These are phyloP conservation scores for Zelopaecilomyces penicillatus DNA, from an alignment of 2,329 filamentous ascomycete genomes.

Conservation along the genomic window DNA sequence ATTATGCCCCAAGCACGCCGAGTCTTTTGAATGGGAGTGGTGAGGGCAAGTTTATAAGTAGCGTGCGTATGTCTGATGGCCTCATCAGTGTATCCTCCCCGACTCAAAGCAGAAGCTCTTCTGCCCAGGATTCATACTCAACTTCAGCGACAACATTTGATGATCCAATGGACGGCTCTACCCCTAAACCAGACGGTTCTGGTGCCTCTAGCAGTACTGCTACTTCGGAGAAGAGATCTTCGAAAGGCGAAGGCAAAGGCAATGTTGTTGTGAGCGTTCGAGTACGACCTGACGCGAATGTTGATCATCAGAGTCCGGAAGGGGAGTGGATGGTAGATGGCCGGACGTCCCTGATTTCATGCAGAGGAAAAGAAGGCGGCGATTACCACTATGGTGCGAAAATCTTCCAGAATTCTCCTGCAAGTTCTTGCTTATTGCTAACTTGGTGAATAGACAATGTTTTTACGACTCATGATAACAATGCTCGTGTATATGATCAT, in stretches of 20 bases:
- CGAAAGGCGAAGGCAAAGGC: conserved; percentile 68
- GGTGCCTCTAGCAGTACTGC: conserved; percentile 19
- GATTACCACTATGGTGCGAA: conserved; percentile 82
- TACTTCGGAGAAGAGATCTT: conserved; percentile 36
- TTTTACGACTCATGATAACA: conserved; percentile 88
- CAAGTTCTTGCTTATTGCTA: conserved; percentile 4
- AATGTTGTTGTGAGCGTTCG: conserved; percentile 95
- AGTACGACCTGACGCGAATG: conserved; percentile 72
- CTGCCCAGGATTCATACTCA: conserved; percentile 84
- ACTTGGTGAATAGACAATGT: conserved; percentile 67
- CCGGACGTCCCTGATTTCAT: conserved; percentile 71
- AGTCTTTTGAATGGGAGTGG: conserved; percentile 73
- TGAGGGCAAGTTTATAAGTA: conserved; percentile 65
- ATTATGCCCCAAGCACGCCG: conserved; percentile 46
- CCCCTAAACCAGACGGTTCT: conserved; percentile 20
- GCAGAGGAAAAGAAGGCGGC: conserved; percentile 80
- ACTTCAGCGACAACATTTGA: conserved; percentile 86
- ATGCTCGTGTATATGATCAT: conserved; percentile 88
- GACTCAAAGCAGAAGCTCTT: conserved; percentile 82
- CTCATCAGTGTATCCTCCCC: conserved; percentile 72
- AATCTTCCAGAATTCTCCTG: background rate
- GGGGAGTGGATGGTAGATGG: conserved; percentile 91
- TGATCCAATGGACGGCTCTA: conserved; percentile 55
- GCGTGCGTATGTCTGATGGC: conserved; percentile 62
- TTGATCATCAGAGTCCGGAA: conserved; percentile 54